These are phyloP conservation scores for Salix arbutifolia DNA, from an alignment of 345 rosid genomes.

Conservation along the genomic window DNA sequence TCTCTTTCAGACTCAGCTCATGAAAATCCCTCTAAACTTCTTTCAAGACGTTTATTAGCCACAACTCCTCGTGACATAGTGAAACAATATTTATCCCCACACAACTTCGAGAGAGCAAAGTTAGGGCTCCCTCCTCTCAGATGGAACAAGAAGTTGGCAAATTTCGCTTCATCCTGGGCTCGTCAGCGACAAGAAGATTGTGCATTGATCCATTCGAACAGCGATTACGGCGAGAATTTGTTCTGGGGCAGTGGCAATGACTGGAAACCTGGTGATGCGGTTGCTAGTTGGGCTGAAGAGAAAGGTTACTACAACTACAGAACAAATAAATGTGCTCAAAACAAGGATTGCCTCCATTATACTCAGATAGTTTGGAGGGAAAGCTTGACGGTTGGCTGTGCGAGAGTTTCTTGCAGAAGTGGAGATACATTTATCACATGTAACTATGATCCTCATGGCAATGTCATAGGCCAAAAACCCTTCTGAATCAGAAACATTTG, in stretches of 20 bases:
- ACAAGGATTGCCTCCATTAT: conserved; percentile 49
- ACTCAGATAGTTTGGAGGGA: conserved; percentile 69
- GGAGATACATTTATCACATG: conserved; percentile 54
- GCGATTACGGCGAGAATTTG: conserved; percentile 58
- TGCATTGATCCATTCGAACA: conserved; percentile 42
- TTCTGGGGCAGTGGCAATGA: conserved; percentile 58
- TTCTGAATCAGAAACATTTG: conserved; percentile 23
- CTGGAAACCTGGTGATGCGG: conserved; percentile 48
- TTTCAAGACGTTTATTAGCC: conserved; percentile 6
- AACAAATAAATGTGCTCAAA: conserved; percentile 37
- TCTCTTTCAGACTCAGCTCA: conserved; percentile 3
- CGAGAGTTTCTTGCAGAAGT: conserved; percentile 32
- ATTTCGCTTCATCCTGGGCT: conserved; percentile 44
- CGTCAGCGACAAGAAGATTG: conserved; percentile 39
- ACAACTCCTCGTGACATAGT: not conserved
- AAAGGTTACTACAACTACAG: conserved; percentile 34
- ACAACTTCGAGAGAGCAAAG: conserved; percentile 41
- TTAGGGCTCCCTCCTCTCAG: conserved; percentile 48
- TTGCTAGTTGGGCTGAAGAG: conserved; percentile 54
- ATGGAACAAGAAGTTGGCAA: conserved; percentile 54
- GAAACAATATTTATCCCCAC: conserved; percentile 42
- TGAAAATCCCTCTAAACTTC: not conserved
- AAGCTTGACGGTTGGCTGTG: conserved; percentile 54
- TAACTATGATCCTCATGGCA: conserved; percentile 66
- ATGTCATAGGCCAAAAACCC: conserved; percentile 56